Percentiles rank a stretch among this genome's conserved stretches.
These are phyloP conservation scores for Candida fluviatilis DNA, from an alignment of 805 yeast species.

Conservation along the genomic window DNA sequence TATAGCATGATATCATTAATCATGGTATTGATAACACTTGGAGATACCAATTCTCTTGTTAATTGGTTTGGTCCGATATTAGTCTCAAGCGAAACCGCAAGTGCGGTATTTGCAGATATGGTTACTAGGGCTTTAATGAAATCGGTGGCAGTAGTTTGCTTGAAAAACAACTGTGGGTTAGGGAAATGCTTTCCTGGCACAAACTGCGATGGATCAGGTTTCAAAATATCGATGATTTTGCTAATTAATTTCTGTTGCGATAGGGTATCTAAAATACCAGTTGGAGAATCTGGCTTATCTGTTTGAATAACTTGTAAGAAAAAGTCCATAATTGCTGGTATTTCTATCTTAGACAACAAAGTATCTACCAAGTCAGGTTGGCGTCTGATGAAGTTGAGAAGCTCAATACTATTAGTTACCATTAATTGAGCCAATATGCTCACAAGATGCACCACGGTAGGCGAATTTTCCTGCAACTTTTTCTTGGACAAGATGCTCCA, in stretches of 20 bases:
- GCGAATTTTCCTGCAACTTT: constrained; percentile 32
- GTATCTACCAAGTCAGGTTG: constrained; percentile 72
- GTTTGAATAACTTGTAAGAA: constrained; percentile 84
- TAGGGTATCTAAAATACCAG: constrained; percentile 77
- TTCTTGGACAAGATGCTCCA: constrained; percentile 36
- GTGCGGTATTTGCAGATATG: constrained; percentile 74
- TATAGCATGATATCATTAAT: constrained; percentile 67
- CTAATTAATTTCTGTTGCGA: constrained; percentile 72
- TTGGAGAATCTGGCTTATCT: constrained; percentile 84
- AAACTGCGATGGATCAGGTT: constrained; percentile 62
- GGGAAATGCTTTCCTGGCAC: constrained; percentile 16
- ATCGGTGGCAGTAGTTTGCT: constrained; percentile 93
- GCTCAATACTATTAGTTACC: constrained; percentile 53
- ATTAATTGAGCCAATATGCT: constrained; percentile 85
- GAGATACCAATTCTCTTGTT: constrained; percentile 84
- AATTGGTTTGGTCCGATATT: constrained; percentile 95
- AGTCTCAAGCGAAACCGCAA: constrained; percentile 78
- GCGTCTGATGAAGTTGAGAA: constrained; percentile 64
- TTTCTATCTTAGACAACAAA: constrained; percentile 81
- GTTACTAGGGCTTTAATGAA: constrained; percentile 91
- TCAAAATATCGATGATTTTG: constrained; percentile 63
- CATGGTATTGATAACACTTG: constrained; percentile 58
- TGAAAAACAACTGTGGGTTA: constrained; percentile 34
- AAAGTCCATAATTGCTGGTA: constrained; percentile 93
- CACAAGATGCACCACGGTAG: constrained; percentile 36